Evolutionary conservation across 257 asterid species (phyloP).

Genomic region (Osmanthus fragrans): DNA sequence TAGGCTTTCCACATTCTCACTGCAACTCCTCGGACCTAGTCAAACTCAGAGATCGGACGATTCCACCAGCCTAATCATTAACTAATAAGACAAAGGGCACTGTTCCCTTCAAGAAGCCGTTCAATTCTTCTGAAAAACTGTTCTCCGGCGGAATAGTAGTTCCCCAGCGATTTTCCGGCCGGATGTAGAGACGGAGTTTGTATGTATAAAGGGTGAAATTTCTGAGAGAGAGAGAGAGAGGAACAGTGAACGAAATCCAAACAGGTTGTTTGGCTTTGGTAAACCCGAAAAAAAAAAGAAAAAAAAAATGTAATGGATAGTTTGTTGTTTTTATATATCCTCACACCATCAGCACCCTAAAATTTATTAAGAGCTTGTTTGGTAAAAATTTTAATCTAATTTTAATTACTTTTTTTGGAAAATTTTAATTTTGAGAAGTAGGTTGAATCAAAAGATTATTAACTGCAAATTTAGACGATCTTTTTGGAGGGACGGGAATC

Average conservation of each 20-base stretch:
- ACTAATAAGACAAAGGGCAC: constrained; percentile 23
- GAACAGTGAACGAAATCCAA: constrained; percentile 57
- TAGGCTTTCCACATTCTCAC: constrained; percentile 70
- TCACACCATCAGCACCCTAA: not conserved
- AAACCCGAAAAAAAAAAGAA: constrained; percentile 51
- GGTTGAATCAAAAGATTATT: not conserved
- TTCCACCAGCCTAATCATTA: constrained; percentile 38
- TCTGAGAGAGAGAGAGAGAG: constrained; percentile 30
- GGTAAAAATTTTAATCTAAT: too few species aligned
- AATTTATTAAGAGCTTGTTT: not conserved
- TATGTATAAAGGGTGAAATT: constrained; percentile 33
- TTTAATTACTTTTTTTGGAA: not conserved
- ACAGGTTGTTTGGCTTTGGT: constrained; percentile 48
- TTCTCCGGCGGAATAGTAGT: constrained; percentile 30
- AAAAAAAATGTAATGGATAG: constrained; percentile 18
- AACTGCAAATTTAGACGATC: not conserved
- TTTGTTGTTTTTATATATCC: constrained; percentile 42
- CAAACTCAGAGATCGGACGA: constrained; percentile 65
- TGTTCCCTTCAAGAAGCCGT: not conserved
- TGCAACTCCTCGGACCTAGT: constrained; percentile 34
- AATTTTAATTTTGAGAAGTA: not conserved
- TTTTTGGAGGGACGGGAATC: not conserved
- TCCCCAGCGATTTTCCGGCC: constrained; percentile 49
- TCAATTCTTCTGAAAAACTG: constrained; percentile 25
- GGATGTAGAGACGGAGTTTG: constrained; percentile 20